These are phyloP conservation scores for Cicer judaicum DNA, from an alignment of 306 rosid species.

Conservation along the genomic window DNA sequence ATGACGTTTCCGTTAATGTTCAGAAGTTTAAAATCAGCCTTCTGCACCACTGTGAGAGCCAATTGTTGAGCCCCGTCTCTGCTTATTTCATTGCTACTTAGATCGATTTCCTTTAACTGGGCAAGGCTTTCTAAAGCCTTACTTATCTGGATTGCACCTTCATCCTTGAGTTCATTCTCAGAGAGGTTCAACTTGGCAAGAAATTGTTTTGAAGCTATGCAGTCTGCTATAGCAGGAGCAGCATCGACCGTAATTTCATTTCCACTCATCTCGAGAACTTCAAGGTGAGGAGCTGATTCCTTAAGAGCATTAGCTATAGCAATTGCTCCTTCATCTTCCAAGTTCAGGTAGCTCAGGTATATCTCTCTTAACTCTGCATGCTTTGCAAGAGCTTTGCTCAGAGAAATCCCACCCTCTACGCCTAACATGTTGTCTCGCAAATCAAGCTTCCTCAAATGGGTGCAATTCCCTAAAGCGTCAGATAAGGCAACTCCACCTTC, in stretches of 20 bases:
- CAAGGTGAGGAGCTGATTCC: constrained; percentile 76
- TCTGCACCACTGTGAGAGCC: constrained; percentile 72
- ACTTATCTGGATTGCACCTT: constrained; percentile 73
- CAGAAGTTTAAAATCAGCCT: constrained; percentile 66
- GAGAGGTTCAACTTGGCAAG: constrained; percentile 73
- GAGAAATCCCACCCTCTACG: constrained; percentile 72
- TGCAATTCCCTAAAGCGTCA: constrained; percentile 63
- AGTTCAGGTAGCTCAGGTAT: constrained; percentile 83
- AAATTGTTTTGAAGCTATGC: constrained; percentile 57
- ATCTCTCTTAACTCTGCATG: constrained; percentile 70
- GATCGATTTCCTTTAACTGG: constrained; percentile 75
- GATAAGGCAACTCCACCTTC: constrained; percentile 90
- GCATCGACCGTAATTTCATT: constrained; percentile 82
- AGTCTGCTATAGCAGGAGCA: constrained; percentile 72
- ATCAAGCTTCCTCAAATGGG: constrained; percentile 77
- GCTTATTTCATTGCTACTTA: constrained; percentile 66
- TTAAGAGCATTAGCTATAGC: constrained; percentile 69
- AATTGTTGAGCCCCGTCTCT: constrained; percentile 79
- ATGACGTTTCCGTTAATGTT: constrained; percentile 82
- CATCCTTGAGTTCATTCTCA: constrained; percentile 93
- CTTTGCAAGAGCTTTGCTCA: constrained; percentile 76
- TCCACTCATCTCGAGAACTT: constrained; percentile 88
- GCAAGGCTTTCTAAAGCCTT: constrained; percentile 66
- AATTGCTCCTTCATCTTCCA: constrained; percentile 81
- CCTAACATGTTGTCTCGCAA: constrained; percentile 95